Evolutionary conservation across 139 green algal species (phyloP), one percentile per base, ranked within the genome.

Genomic region (Micractinium sp.): DNA sequence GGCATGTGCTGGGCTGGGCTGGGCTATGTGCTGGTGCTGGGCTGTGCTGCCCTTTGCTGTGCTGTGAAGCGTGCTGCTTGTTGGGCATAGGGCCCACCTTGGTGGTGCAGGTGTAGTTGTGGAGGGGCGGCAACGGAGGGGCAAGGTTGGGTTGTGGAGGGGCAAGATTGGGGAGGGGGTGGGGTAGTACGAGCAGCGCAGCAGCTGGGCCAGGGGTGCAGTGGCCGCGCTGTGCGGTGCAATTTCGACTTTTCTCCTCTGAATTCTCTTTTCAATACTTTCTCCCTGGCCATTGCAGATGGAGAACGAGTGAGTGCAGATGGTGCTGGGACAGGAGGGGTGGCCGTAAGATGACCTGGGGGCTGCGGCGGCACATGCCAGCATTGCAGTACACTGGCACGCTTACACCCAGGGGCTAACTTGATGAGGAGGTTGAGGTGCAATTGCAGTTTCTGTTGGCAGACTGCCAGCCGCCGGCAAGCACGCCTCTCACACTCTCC

Each of bases 261-360:
- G n/a, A n/a, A n/a, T 31, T 13, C 73, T 12, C 15, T 31, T 38
- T 15, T 31, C 25, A 16, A 29, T 76, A 35, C 9, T 0, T 56
- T 20, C 7, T 31, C 16, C 82, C 36, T 66, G 22, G 13, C 20
- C 69, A n/a, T 18, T 80, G 87, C 91, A 96, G 93, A 79, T 96
- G 20, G 94, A 96, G 61, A 96, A 96, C 79, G 94, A 96, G 88
- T 94, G 47, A 56, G 47, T 56, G 47, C 9, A 9, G 47, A 9
- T 56, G 47, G 7, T 56, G 47, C 47, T 56, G 47, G 47, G 47
- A 56, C 47, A 56, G 7, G 47, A 56, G 47, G 47, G 47, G 47
- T 56, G 47, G 7, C 47, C 9, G 47, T 56, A 92, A 61, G 94
- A 33, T 77, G 71, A 77, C 31, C 5, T 31, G 27, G 27, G 18